These are phyloP conservation scores for Brasilioporus rufonigricans DNA, from an alignment of 768 basidiomycete genomes.

Conservation along the genomic window DNA sequence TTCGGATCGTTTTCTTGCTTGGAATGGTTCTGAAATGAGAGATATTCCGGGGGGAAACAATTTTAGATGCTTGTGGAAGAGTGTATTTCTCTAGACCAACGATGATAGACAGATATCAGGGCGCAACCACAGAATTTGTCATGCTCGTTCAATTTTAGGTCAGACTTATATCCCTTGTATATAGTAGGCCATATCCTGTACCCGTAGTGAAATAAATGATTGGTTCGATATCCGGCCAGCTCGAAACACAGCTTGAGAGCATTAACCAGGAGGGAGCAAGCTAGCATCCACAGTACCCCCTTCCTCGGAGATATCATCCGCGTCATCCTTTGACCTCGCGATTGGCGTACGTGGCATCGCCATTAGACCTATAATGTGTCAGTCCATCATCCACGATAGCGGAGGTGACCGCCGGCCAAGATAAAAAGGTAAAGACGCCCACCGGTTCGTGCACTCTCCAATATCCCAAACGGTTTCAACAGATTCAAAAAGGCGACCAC, in stretches of 20 bases:
- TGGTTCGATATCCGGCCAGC: not conserved
- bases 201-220: not conserved
- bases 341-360: slow-evolving; percentile 98
- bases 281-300: slow-evolving; percentile 78
- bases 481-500: slow-evolving; percentile 92
- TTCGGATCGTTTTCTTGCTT: not conserved
- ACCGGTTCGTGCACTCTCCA: slow-evolving; percentile 96
- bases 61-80: not conserved
- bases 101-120: not conserved
- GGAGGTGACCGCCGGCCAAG: no score
- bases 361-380: slow-evolving; percentile 70
- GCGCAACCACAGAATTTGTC: not conserved
- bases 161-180: not conserved
- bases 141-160: not conserved
- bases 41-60: not conserved
- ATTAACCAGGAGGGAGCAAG: slow-evolving; percentile 89
- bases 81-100: not conserved
- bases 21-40: not conserved
- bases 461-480: slow-evolving; percentile 90
- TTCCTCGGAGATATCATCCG: slow-evolving; percentile 52
- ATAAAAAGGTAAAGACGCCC: slow-evolving; percentile 21
- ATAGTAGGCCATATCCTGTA: not conserved
- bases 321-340: slow-evolving; percentile 52
- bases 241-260: no score
- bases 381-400: not conserved